Base-by-base conservation (phyloP, 2,329 filamentous ascomycete species). In the Fusarium kyushuense region DNA sequence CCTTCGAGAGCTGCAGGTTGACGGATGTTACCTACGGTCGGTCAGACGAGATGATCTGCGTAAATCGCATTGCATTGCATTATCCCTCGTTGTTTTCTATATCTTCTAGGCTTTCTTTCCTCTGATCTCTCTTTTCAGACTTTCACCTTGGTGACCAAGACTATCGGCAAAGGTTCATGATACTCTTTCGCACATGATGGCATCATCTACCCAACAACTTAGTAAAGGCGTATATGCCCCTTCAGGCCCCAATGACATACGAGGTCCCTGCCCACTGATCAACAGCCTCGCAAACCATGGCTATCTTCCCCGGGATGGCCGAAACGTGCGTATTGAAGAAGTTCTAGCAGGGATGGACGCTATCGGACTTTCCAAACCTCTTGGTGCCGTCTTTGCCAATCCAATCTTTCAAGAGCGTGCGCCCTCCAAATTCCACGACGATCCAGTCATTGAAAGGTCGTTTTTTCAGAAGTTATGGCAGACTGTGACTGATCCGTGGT, bases 241-340 rank as follows among this genome's bases (percentile, higher is more conserved):
- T 43, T 62, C 71, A 7, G 54, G 69, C 1, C 69, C 71, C 27
- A 29, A 49, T 23, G 71, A 73, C 14, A 32, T 70, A 17, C 67
- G 71, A 36, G 48, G 71, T 9, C 71, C 71, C 16, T 73, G 71
- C 25, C 71, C 71, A n/a, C 47, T 74, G 33, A 61, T 72, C 29
- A 73, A 73, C 23, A 54, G 41, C 14, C 71, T 73, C 14, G 71
- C 71, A 36, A 73, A 73, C 49, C 71, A 73, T 47, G 71, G 71
- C 21, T 74, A 73, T 53, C 60, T 73, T 8, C 67, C 67, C 14
- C 60, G 71, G 9, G 58, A 74, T 38, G 71, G 71, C 4, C 60
- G 67, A 42, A 71, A 67, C 30, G 65, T 66, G 10, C 61, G 54
- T 5, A 38, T 64, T 3, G 60, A 65, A 16, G 64, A 73, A 33